phyloP scores from a whole-genome alignment of 2,329 filamentous ascomycete species.

The Pseudogymnoascus sp. region DNA sequence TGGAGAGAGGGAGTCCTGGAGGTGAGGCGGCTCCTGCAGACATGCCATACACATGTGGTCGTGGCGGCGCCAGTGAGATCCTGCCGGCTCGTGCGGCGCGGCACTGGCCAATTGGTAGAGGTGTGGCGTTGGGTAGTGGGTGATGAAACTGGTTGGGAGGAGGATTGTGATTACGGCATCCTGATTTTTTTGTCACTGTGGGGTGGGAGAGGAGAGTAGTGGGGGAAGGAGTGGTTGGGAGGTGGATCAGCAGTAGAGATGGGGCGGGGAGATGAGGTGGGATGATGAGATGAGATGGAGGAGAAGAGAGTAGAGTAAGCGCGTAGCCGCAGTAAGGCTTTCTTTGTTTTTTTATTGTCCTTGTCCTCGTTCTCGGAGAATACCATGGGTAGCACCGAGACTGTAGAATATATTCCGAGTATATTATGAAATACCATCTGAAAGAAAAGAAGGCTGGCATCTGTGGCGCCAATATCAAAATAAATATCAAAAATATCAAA shows the following conservation, averaged over 20 bases:
- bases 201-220: background rate
- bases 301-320: background rate
- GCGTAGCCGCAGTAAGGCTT: background rate
- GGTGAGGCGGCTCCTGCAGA: background rate
- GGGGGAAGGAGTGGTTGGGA: background rate
- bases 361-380: background rate
- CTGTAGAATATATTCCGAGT: background rate
- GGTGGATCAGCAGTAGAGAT: background rate
- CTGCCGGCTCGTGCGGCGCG: background rate
- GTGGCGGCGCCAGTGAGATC: background rate
- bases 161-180: background rate
- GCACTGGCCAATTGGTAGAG: background rate
- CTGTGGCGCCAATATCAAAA: slow-evolving; percentile 5
- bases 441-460: background rate
- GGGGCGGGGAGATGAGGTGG: background rate
- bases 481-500: slow-evolving; percentile 7
- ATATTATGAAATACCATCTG: background rate
- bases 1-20: background rate
- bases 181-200: background rate
- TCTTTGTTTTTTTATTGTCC: background rate
- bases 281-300: background rate
- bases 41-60: background rate
- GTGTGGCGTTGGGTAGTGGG: background rate
- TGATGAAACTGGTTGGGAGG: background rate
- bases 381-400: background rate